Evolutionary conservation across 208 protist species (phyloP), one percentile per base, ranked within the genome.

Genomic region (Trypanosoma rangeli): DNA sequence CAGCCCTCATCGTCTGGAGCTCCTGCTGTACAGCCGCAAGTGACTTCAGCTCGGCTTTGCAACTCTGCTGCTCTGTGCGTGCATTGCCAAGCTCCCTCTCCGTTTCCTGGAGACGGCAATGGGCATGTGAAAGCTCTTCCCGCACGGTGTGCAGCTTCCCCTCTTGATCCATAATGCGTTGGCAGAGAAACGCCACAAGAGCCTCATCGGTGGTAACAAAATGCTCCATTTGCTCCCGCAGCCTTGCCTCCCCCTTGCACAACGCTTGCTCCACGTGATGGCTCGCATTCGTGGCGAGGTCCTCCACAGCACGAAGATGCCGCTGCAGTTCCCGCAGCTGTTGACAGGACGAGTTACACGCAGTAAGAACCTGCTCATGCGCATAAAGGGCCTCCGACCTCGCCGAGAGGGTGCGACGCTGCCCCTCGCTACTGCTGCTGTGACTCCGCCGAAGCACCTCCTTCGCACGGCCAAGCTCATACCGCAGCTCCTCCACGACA

Each of bases 251-350:
- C 33, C 66, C 16, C 26, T 37, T 49, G 15, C 28, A 39, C n/a
- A 57, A 2, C 8, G 20, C 13, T 20, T 18, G 66, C 55, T 63
- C 66, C 56, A 69, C 57, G 3, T 59, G 37, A 1, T 39, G 42
- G 31, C 5, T 48, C 26, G 42, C 22, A 4, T 64, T 42, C 18
- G 24, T 31, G 15, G 31, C 24, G n/a, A 64, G 29, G 2, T 26
- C 28, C 29, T 61, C 66, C 20, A 71, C 52, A 5, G 18, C 50
- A 24, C 56, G 72, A 5, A 73, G 26, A 5, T 66, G 54, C 35
- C 63, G 71, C 56, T 84, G 75, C 31, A 70, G 12, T 22, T 73
- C 59, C 24, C 62, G 52, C 9, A 70, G 33, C 28, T 79, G 75
- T 31, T 70, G 37, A 24, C 73, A 64, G 0, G 52, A 68, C 18